A percentile compares a stretch with the other conserved stretches of the same genome.
Evolutionary conservation across 306 rosid genomes (phyloP).

Genomic region (Sechiopsis laciniata): DNA sequence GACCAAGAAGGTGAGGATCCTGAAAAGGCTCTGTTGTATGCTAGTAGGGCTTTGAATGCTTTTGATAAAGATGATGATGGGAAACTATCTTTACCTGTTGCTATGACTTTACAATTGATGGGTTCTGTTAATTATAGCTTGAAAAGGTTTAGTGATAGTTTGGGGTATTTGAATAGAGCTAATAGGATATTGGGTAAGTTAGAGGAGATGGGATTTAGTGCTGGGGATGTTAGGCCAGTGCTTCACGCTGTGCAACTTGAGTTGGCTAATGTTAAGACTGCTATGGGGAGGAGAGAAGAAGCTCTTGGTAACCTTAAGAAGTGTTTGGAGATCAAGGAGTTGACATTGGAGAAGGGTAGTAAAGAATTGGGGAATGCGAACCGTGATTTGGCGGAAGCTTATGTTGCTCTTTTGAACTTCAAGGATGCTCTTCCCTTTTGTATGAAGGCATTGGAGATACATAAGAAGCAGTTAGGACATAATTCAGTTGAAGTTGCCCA

Average conservation of each 20-base stretch:
- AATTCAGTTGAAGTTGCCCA: conserved; percentile 82
- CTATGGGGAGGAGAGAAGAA: conserved; percentile 93
- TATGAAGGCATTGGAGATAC: conserved; percentile 76
- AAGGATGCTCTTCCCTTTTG: conserved; percentile 66
- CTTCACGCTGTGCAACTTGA: conserved; percentile 83
- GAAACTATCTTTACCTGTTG: conserved; percentile 49
- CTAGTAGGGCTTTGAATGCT: conserved; percentile 57
- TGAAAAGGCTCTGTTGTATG: conserved; percentile 57
- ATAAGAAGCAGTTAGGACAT: conserved; percentile 49
- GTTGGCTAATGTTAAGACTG: conserved; percentile 72
- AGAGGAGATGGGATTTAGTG: conserved; percentile 43
- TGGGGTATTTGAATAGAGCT: conserved; percentile 72
- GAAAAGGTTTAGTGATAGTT: conserved; percentile 72
- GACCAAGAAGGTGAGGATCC: conserved; percentile 89
- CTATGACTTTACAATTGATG: conserved; percentile 77
- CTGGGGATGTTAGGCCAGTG: conserved; percentile 61
- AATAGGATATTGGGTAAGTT: conserved; percentile 63
- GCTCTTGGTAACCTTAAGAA: conserved; percentile 64
- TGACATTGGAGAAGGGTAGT: conserved; percentile 63
- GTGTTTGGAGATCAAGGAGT: conserved; percentile 82
- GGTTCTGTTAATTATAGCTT: conserved; percentile 66
- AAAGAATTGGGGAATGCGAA: conserved; percentile 62
- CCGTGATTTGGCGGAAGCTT: conserved; percentile 74
- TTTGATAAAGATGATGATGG: conserved; percentile 45
- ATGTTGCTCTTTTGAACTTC: conserved; percentile 63